Percentiles rank a stretch among this genome's conserved stretches.
These are phyloP conservation scores for Solanum aculeatissimum DNA, from an alignment of 305 asterid genomes.

Conservation along the genomic window DNA sequence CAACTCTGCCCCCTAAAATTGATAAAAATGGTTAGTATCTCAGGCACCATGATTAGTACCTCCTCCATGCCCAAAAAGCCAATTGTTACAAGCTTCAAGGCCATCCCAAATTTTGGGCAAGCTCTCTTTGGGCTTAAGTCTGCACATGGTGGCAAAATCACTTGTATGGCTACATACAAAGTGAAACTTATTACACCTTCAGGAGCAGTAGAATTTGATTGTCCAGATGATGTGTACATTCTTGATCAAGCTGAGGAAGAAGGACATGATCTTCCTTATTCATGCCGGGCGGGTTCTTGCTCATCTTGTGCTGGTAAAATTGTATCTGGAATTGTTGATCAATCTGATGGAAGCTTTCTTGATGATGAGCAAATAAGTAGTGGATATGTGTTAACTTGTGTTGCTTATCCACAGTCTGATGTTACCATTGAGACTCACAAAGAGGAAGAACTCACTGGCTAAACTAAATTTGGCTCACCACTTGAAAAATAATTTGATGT, in stretches of 20 bases:
- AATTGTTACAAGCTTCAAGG: slow-evolving; percentile 9
- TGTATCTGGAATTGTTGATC: slow-evolving; percentile 52
- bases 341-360: slow-evolving; percentile 55
- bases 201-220: slow-evolving; percentile 20
- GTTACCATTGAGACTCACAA: slow-evolving; percentile 56
- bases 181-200: slow-evolving; percentile 59
- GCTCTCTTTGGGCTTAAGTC: slow-evolving; percentile 38
- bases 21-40: slow-evolving; percentile 22
- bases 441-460: slow-evolving; percentile 47
- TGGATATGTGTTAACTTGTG: slow-evolving; percentile 70
- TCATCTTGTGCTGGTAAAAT: slow-evolving; percentile 73
- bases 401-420: slow-evolving; percentile 49
- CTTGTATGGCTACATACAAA: slow-evolving; percentile 59
- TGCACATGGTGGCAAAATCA: slow-evolving; percentile 13
- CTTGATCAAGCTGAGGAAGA: slow-evolving; percentile 68
- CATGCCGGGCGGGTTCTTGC: slow-evolving; percentile 87
- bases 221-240: slow-evolving; percentile 40
- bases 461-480: background rate
- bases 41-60: slow-evolving; percentile 35
- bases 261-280: slow-evolving; percentile 58
- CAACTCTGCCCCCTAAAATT: background rate
- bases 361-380: slow-evolving; percentile 43
- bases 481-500: background rate
- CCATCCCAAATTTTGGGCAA: slow-evolving; percentile 22
- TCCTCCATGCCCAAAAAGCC: slow-evolving; percentile 45